phyloP scores from a whole-genome alignment of 2,329 filamentous ascomycete species.

The Podosphaera leucotricha region DNA sequence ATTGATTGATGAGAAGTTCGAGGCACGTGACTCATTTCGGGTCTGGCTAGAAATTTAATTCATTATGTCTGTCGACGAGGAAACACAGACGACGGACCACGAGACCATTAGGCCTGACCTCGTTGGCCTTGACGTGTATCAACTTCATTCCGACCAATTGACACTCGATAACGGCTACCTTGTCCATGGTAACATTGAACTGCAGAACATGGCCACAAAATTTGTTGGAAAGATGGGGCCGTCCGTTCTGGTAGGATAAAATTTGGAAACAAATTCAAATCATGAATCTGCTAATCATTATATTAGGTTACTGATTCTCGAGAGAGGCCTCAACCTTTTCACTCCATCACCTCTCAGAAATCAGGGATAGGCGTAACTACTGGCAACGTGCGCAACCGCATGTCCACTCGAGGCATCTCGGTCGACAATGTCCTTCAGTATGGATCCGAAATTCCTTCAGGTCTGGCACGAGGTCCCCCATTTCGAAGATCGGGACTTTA shows the following conservation, averaged over 20 bases:
- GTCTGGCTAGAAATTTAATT: too few relatives aligned
- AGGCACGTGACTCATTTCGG: too few relatives aligned
- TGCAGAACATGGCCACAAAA: slow-evolving; percentile 9
- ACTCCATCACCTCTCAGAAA: slow-evolving; percentile 15
- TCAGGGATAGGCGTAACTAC: slow-evolving; percentile 11
- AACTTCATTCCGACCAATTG: too few relatives aligned
- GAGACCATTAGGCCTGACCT: too few relatives aligned
- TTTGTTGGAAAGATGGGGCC: slow-evolving; percentile 26
- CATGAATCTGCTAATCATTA: background rate
- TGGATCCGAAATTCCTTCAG: slow-evolving; percentile 83
- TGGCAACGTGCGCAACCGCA: slow-evolving; percentile 15
- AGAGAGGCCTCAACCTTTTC: slow-evolving; percentile 19
- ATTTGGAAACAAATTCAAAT: background rate
- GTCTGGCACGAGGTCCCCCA: slow-evolving; percentile 55
- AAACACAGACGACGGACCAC: too few relatives aligned
- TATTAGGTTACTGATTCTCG: slow-evolving; percentile 32
- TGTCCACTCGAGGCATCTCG: slow-evolving; percentile 51
- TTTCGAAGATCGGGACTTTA: slow-evolving; percentile 23
- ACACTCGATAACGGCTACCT: too few relatives aligned
- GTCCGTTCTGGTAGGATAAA: slow-evolving; percentile 31
- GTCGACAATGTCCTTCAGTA: slow-evolving; percentile 93
- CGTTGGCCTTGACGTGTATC: too few relatives aligned
- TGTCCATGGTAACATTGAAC: too few relatives aligned
- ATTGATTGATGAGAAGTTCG: too few relatives aligned
- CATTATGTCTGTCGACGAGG: too few relatives aligned